Evolutionary conservation across 768 basidiomycete genomes (phyloP).

Genomic region (Boletus edulis): DNA sequence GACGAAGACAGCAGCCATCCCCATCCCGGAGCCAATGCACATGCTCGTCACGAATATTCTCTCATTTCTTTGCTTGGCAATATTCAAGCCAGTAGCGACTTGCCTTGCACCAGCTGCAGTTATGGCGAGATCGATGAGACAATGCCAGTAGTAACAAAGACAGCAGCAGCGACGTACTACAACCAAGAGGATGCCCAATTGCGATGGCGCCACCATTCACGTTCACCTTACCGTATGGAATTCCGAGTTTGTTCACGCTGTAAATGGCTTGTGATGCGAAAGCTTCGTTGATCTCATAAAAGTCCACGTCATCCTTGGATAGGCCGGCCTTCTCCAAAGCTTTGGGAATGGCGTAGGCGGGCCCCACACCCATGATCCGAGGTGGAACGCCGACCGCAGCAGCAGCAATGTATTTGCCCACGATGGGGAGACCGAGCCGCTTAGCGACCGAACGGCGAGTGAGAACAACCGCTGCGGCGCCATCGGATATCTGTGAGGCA

Average conservation of each 20-base stretch:
- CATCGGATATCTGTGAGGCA: slow-evolving; percentile 89
- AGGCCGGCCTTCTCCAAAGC: slow-evolving; percentile 67
- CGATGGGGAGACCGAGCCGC: slow-evolving; percentile 78
- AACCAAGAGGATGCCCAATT: slow-evolving; percentile 84
- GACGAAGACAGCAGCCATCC: slow-evolving; percentile 85
- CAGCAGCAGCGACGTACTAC: slow-evolving; percentile 51
- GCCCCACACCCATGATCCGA: slow-evolving; percentile 89
- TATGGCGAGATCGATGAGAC: slow-evolving; percentile 6
- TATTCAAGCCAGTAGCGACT: slow-evolving; percentile 79
- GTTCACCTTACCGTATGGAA: slow-evolving; percentile 81
- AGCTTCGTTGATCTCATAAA: slow-evolving; percentile 92
- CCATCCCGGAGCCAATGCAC: slow-evolving; percentile 91
- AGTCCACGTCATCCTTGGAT: slow-evolving; percentile 71
- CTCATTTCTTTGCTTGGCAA: slow-evolving; percentile 72
- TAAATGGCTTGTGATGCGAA: slow-evolving; percentile 85
- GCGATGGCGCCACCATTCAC: slow-evolving; percentile 87
- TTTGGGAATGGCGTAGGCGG: slow-evolving; percentile 83
- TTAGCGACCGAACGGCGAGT: slow-evolving; percentile 77
- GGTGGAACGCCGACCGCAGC: slow-evolving; percentile 78
- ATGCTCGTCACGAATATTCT: slow-evolving; percentile 87
- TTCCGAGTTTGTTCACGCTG: slow-evolving; percentile 62
- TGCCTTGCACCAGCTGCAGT: slow-evolving; percentile 76
- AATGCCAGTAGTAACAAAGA: neutral
- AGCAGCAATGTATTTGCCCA: slow-evolving; percentile 81
- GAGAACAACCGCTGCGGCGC: slow-evolving; percentile 87